A percentile compares a stretch with the other conserved stretches of the same genome.
These are phyloP conservation scores for Coemansia guatemalensis DNA, from an alignment of 192 early-diverging fungal genomes.

Conservation along the genomic window DNA sequence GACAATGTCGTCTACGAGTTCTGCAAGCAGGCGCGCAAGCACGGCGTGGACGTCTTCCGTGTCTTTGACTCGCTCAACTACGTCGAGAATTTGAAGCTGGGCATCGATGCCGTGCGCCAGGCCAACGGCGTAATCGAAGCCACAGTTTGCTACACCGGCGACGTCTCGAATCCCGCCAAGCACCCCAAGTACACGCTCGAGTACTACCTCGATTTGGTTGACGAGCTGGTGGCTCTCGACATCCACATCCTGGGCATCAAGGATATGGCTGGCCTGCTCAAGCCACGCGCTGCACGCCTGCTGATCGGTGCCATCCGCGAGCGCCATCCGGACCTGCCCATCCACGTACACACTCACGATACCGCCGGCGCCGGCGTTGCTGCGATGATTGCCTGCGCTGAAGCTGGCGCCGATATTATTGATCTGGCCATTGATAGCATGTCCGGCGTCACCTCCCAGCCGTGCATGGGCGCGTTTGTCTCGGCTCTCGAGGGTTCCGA, in stretches of 20 bases:
- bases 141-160: constrained; percentile 90
- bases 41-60: constrained; percentile 96
- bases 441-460: constrained; percentile 96
- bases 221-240: constrained; percentile 83
- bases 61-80: constrained; percentile 99
- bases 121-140: constrained; percentile 95
- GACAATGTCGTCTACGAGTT: constrained; percentile 98
- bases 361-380: constrained; percentile 97
- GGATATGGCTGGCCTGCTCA: constrained; percentile 97
- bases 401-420: constrained; percentile 91
- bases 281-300: constrained; percentile 85
- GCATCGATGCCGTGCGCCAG: constrained; percentile 88
- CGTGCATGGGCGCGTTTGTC: constrained; percentile 94
- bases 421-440: constrained; percentile 92
- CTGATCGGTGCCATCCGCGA: constrained; percentile 85
- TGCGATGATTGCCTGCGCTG: constrained; percentile 87
- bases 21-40: constrained; percentile 83
- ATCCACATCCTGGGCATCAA: constrained; percentile 93
- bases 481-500: constrained; percentile 77
- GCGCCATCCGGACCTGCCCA: constrained; percentile 85
- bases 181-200: constrained; percentile 81
- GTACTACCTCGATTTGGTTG: constrained; percentile 91
- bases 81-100: constrained; percentile 91
- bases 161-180: constrained; percentile 81
- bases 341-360: constrained; percentile 97